phyloP scores from a whole-genome alignment of 192 early-diverging fungal species.

The Phycomyces blakesleeanus region DNA sequence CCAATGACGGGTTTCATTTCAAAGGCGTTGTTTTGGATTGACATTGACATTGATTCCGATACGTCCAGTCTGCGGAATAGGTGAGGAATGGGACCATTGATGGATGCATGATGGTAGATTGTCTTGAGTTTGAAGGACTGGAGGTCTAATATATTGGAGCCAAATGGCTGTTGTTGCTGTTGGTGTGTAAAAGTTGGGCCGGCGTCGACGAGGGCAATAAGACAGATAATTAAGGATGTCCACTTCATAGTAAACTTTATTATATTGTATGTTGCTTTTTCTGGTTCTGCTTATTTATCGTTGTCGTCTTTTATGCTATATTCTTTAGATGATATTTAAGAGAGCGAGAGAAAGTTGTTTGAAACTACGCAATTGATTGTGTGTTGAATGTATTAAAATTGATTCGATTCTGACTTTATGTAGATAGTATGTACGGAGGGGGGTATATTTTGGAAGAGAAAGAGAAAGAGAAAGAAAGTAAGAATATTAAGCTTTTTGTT shows the following conservation, averaged over 20 bases:
- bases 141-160: not conserved
- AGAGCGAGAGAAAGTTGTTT: no score
- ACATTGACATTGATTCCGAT: not conserved
- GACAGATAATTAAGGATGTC: no score
- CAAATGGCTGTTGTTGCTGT: not conserved
- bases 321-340: no score
- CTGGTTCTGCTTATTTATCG: no score
- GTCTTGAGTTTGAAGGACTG: constrained; percentile 13
- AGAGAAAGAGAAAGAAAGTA: not conserved
- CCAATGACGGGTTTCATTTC: not conserved
- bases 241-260: no score
- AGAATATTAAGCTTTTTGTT: not conserved
- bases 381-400: no score
- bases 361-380: no score
- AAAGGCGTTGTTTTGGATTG: not conserved
- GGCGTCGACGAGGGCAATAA: no score
- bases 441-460: not conserved
- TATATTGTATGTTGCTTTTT: no score
- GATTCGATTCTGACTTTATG: no score
- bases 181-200: not conserved
- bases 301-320: no score
- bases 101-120: constrained; percentile 33
- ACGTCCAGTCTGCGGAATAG: constrained; percentile 28
- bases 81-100: constrained; percentile 19
- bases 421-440: no score